Conservation (phyloP, 495 filamentous ascomycete species). For the Talaromyces wortmannii region DNA sequence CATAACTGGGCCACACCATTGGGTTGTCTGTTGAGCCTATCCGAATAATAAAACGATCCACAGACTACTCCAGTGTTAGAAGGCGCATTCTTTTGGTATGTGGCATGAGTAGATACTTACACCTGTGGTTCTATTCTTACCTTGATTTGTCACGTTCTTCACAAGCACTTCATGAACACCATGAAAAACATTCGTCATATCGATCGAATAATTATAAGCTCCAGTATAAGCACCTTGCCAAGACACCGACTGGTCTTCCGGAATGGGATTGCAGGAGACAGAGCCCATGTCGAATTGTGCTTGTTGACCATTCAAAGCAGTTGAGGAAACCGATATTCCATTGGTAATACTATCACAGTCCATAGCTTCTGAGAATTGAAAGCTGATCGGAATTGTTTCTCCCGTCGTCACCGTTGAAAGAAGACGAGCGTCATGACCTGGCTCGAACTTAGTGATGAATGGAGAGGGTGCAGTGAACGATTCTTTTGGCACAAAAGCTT, state of each 20-base stretch:
- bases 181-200: slow-evolving; percentile 37
- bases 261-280: slow-evolving; percentile 10
- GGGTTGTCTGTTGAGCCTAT: slow-evolving; percentile 38
- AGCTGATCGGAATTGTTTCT: slow-evolving; percentile 30
- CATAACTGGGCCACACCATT: slow-evolving; percentile 37
- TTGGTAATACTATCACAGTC: slow-evolving; percentile 41
- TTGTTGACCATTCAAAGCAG: slow-evolving; percentile 13
- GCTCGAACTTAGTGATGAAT: slow-evolving; percentile 49
- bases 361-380: slow-evolving; percentile 53
- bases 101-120: slow-evolving; percentile 6
- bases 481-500: slow-evolving; percentile 45
- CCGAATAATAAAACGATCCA: slow-evolving; percentile 37
- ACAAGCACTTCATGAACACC: slow-evolving; percentile 40
- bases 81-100: not conserved
- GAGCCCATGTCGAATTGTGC: slow-evolving; percentile 15
- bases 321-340: slow-evolving; percentile 37
- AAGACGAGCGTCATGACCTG: slow-evolving; percentile 49
- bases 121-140: slow-evolving; percentile 27
- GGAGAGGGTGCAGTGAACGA: slow-evolving; percentile 38
- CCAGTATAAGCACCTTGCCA: slow-evolving; percentile 24
- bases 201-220: slow-evolving; percentile 27
- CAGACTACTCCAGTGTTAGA: slow-evolving; percentile 9
- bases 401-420: slow-evolving; percentile 23
- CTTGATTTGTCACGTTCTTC: slow-evolving; percentile 31
- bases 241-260: slow-evolving; percentile 11